A percentile compares a stretch with the other conserved stretches of the same genome.
Evolutionary conservation across 2,329 filamentous ascomycete genomes (phyloP).

Genomic region (Pseudocercospora eumusae): DNA sequence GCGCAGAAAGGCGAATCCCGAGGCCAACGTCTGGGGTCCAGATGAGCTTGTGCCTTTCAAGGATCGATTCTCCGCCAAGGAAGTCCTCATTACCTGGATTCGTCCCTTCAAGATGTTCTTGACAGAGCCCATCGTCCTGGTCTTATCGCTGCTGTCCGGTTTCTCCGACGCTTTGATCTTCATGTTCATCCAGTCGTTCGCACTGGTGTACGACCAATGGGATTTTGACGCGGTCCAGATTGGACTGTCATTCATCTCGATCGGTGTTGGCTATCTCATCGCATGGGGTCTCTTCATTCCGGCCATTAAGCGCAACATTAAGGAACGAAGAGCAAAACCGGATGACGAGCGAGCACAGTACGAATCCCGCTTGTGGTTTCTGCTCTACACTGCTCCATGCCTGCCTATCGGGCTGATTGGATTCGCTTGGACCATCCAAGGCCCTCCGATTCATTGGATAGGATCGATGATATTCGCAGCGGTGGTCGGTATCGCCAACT

Average conservation of each 20-base stretch:
- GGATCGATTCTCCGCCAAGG: constrained; percentile 46
- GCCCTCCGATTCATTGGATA: constrained; percentile 67
- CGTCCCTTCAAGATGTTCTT: constrained; percentile 77
- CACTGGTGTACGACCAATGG: constrained; percentile 70
- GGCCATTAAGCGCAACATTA: constrained; percentile 53
- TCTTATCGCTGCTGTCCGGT: constrained; percentile 69
- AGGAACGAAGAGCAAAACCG: constrained; percentile 49
- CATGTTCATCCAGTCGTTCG: constrained; percentile 76
- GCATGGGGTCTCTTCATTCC: constrained; percentile 65
- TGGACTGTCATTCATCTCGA: constrained; percentile 66
- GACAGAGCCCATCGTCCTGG: constrained; percentile 73
- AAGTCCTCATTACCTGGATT: constrained; percentile 57
- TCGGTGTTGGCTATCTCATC: constrained; percentile 67
- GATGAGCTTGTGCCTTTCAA: constrained; percentile 63
- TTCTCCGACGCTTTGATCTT: constrained; percentile 78
- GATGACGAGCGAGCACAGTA: constrained; percentile 60
- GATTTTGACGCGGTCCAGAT: constrained; percentile 60
- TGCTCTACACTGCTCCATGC: constrained; percentile 64
- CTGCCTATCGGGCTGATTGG: constrained; percentile 70
- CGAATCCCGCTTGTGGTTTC: constrained; percentile 67
- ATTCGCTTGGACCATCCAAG: constrained; percentile 71
- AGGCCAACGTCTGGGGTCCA: constrained; percentile 68
- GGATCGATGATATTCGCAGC: constrained; percentile 66
- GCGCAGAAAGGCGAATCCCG: constrained; percentile 60
- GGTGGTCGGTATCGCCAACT: constrained; percentile 72